Conservation (phyloP, 805 yeast genomes). For the Teunomyces stri region DNA sequence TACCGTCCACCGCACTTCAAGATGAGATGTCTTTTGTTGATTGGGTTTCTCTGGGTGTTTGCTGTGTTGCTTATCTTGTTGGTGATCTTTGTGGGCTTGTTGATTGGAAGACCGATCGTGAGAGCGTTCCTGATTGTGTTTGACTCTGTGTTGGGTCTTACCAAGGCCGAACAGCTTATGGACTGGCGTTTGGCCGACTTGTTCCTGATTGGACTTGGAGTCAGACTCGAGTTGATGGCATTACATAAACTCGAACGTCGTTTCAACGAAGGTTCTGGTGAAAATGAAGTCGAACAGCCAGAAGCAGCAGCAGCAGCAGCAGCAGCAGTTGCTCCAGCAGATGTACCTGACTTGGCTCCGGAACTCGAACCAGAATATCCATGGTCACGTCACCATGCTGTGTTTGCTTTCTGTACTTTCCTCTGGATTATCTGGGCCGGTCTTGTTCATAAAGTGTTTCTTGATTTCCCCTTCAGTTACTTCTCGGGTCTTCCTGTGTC, state of each 20-base stretch:
- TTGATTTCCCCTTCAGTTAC: slow-evolving; percentile 19
- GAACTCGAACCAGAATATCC: background rate
- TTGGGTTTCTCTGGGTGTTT: slow-evolving; percentile 48
- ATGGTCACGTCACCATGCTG: background rate
- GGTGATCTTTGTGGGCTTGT: slow-evolving; percentile 19
- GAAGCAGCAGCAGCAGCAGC: background rate
- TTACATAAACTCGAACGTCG: slow-evolving; percentile 4
- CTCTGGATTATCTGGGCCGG: slow-evolving; percentile 20
- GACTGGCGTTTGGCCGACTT: slow-evolving; percentile 23
- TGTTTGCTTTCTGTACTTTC: background rate
- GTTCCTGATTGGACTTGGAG: slow-evolving; percentile 19
- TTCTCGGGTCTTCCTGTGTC: background rate
- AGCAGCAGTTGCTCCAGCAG: background rate
- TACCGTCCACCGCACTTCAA: slow-evolving; percentile 83
- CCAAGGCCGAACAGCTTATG: background rate
- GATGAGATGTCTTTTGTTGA: slow-evolving; percentile 50
- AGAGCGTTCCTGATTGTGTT: slow-evolving; percentile 1
- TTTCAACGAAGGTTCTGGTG: background rate
- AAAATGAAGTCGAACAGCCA: background rate
- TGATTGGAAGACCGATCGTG: slow-evolving; percentile 26
- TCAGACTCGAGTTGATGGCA: slow-evolving; percentile 11
- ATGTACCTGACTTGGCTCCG: background rate
- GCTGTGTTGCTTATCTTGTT: slow-evolving; percentile 30
- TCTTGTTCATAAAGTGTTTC: slow-evolving; percentile 18
- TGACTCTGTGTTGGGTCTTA: background rate